phyloP scores from a whole-genome alignment of 805 yeast genomes.

The Starmerella cellae region DNA sequence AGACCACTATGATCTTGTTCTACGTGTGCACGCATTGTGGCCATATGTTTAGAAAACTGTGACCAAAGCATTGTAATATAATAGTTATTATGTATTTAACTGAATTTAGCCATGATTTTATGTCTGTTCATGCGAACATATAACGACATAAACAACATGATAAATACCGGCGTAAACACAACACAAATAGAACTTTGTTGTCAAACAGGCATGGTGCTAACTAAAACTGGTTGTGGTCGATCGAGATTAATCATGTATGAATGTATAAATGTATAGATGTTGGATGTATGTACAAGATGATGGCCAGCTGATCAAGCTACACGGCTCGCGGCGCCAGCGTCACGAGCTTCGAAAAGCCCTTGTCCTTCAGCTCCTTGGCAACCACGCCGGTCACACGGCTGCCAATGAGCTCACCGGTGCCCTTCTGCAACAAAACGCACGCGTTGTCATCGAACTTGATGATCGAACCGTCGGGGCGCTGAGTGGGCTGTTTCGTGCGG shows the following conservation, averaged over 20 bases:
- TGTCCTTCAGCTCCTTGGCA: slow-evolving; percentile 76
- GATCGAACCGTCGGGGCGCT: slow-evolving; percentile 75
- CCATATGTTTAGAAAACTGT: slow-evolving; percentile 39
- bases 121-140: no score
- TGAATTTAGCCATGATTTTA: no score
- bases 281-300: background rate
- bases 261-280: background rate
- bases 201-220: no score
- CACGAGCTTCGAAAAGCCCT: slow-evolving; percentile 71
- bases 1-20: slow-evolving; percentile 82
- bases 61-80: no score
- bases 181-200: no score
- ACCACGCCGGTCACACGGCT: slow-evolving; percentile 84
- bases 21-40: slow-evolving; percentile 85
- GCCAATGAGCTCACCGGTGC: slow-evolving; percentile 80
- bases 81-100: no score
- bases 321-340: slow-evolving; percentile 81
- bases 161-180: no score
- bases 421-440: slow-evolving; percentile 84
- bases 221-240: no score
- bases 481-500: slow-evolving; percentile 69
- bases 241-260: no score
- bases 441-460: slow-evolving; percentile 92
- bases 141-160: no score
- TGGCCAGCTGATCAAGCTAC: slow-evolving; percentile 24